Base-by-base conservation (phyloP, 2,329 filamentous ascomycete species). In the Monilinia vaccinii-corymbosi region DNA sequence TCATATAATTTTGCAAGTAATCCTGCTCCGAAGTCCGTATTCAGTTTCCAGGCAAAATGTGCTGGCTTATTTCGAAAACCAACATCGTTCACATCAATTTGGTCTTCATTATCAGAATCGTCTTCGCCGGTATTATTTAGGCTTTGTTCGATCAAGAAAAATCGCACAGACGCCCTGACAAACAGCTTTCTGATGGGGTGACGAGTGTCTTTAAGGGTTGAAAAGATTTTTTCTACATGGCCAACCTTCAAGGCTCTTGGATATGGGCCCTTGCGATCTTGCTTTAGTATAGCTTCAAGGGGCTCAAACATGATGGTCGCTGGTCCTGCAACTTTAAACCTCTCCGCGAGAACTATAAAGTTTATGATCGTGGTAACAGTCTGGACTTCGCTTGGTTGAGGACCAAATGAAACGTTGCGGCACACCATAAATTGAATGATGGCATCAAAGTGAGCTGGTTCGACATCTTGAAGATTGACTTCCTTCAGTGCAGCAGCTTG, bases 151-250 rank as follows among this genome's bases (percentile, higher is more conserved):
- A 31, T 4, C 18, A 59, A 11, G 42, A 51, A 53, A 4, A 48
- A 31, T 4, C 38, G 21, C 6, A 61, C 38, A 1, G 50, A 40
- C 18, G 62, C 56, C 18, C 56, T 40, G 4, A 61, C 38, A 18
- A 65, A 56, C 4, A 65, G 21, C 18, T 52, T 56, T 36, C 49
- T 40, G 31, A 65, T 40, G 2, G 56, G 47, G 45, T 64, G 51
- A 16, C 25, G 25, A 21, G 25, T 36, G 3, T 31, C 23, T 4
- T 28, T 31, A 8, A 58, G 28, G 6, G 18, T 16, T 14, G 16
- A 21, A 3, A 38, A 60, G 14, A 48, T 51, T 25, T 13, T 44
- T 2, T 53, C 14, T 8, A 64, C 50, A n/a, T 64, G 61, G 4
- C 16, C 11, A 7, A 21, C 47, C 18, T 63, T 58, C 6, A 60